phyloP scores from a whole-genome alignment of 371 early-diverging fungal species.

The Mortierella sp. region DNA sequence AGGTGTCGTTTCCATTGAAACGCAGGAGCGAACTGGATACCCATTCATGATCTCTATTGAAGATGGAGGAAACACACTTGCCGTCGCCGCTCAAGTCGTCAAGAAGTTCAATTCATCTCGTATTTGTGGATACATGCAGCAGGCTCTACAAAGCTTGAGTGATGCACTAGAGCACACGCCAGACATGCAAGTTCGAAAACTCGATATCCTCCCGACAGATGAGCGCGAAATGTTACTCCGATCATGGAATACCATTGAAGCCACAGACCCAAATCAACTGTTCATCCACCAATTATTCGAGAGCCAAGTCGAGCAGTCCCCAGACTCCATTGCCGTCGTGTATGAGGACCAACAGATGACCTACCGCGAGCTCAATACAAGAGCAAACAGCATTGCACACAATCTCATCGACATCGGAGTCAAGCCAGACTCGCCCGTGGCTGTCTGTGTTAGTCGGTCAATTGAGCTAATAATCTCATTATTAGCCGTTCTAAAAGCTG shows the following conservation, averaged over 20 bases:
- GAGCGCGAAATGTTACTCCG: conserved; percentile 9
- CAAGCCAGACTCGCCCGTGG: conserved; percentile 18
- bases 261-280: background rate
- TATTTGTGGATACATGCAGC: background rate
- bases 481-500: conserved; percentile 17
- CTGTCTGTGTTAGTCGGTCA: conserved; percentile 24
- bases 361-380: conserved; percentile 20
- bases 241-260: too few species aligned
- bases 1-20: background rate
- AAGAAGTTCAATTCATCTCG: background rate
- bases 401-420: conserved; percentile 17
- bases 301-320: background rate
- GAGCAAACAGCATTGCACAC: conserved; percentile 12
- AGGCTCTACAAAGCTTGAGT: conserved; percentile 8
- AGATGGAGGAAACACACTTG: conserved; percentile 5
- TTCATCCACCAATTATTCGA: conserved; percentile 22
- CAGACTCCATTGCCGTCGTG: conserved; percentile 30
- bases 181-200: background rate
- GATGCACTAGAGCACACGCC: conserved; percentile 6
- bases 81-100: background rate
- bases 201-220: conserved; percentile 11
- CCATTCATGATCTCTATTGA: conserved; percentile 17
- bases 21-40: conserved; percentile 7
- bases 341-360: conserved; percentile 21
- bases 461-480: conserved; percentile 9